A percentile compares a stretch with the other conserved stretches of the same genome.
phyloP scores from a whole-genome alignment of 306 rosid species.

The Cajanus cajan region DNA sequence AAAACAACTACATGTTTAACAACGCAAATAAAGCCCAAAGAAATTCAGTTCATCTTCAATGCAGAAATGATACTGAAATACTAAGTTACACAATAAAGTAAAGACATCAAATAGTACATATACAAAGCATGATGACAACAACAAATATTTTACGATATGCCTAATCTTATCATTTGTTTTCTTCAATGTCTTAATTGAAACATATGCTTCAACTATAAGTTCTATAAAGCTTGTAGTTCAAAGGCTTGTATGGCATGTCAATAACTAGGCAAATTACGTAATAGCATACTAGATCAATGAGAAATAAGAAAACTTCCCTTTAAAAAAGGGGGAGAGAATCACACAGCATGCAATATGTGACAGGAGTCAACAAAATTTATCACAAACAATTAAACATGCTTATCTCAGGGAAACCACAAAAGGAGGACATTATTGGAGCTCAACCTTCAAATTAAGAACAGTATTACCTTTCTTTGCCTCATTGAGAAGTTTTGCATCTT shows the following conservation, averaged over 20 bases:
- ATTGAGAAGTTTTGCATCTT: slow-evolving; percentile 56
- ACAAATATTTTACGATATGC: not conserved
- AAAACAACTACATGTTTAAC: not conserved
- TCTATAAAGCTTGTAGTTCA: not conserved
- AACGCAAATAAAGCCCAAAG: not conserved
- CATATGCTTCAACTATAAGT: not conserved
- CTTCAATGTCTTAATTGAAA: not conserved
- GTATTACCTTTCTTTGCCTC: slow-evolving; percentile 80
- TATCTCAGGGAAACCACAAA: slow-evolving; percentile 20
- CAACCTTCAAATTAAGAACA: slow-evolving; percentile 37
- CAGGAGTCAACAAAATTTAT: slow-evolving; percentile 6
- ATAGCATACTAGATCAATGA: not conserved
- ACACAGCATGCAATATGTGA: not conserved
- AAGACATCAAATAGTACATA: not conserved
- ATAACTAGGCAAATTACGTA: slow-evolving; percentile 9
- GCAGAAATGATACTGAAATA: not conserved
- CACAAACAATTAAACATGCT: slow-evolving; percentile 25
- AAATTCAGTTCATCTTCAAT: not conserved
- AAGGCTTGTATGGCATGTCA: not conserved
- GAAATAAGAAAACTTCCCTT: not conserved
- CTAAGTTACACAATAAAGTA: not conserved
- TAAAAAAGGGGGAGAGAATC: not conserved
- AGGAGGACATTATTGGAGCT: slow-evolving; percentile 20
- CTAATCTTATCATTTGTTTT: not conserved
- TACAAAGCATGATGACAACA: slow-evolving; percentile 8